These are phyloP conservation scores for Leptographium procerum DNA, from an alignment of 2,329 filamentous ascomycete species.

Conservation along the genomic window DNA sequence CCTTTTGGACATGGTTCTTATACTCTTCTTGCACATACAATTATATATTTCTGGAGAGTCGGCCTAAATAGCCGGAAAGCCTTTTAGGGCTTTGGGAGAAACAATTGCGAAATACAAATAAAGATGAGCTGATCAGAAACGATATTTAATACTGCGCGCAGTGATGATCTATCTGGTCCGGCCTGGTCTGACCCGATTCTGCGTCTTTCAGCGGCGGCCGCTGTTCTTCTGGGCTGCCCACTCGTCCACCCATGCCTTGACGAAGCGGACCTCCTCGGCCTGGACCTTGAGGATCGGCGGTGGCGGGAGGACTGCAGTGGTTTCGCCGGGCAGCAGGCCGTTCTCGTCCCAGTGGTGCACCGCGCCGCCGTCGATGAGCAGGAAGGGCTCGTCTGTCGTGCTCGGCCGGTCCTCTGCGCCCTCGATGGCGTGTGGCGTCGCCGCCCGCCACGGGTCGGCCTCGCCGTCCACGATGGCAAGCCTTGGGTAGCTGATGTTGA, in stretches of 20 bases:
- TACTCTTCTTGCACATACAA: background rate
- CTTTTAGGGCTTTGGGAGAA: background rate
- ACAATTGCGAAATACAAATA: background rate
- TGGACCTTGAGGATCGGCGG: conserved; percentile 8
- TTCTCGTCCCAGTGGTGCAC: conserved; percentile 79
- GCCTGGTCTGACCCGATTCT: no score
- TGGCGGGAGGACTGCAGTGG: conserved; percentile 19
- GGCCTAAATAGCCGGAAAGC: background rate
- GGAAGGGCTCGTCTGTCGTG: conserved; percentile 55
- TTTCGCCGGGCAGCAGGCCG: conserved; percentile 52
- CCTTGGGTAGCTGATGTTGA: conserved; percentile 59
- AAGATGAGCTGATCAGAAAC: no score
- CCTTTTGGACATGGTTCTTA: background rate
- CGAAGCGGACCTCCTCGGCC: conserved; percentile 12
- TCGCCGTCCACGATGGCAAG: conserved; percentile 70
- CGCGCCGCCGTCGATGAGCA: conserved; percentile 55
- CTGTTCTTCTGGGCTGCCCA: background rate
- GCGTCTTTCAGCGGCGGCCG: background rate
- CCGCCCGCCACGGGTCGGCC: conserved; percentile 69
- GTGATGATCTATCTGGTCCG: no score
- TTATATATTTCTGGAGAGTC: background rate
- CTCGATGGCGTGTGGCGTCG: conserved; percentile 57
- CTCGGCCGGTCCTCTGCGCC: conserved; percentile 45
- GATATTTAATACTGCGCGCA: no score
- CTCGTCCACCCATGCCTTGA: conserved; percentile 11